Evolutionary conservation across 2,329 filamentous ascomycete species (phyloP).

Genomic region (Arthrinium puccinioides): DNA sequence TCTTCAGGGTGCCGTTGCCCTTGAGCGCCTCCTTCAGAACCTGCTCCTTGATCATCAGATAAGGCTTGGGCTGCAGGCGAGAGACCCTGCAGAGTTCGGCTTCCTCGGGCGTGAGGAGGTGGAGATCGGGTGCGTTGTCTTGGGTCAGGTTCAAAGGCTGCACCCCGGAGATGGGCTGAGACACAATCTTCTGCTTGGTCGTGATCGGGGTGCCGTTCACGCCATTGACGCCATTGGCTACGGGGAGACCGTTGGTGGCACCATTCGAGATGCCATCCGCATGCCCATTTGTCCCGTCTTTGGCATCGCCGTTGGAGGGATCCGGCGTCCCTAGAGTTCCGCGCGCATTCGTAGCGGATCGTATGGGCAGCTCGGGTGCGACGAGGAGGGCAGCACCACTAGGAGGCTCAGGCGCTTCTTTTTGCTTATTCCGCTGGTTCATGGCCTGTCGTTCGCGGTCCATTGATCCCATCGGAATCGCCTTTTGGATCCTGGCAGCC

Average conservation of each 20-base stretch:
- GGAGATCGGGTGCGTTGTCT: slow-evolving; percentile 73
- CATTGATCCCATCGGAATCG: slow-evolving; percentile 69
- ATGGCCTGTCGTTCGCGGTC: slow-evolving; percentile 77
- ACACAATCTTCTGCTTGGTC: slow-evolving; percentile 43
- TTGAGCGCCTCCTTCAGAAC: slow-evolving; percentile 88
- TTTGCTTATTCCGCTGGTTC: slow-evolving; percentile 61
- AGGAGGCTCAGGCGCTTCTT: slow-evolving; percentile 59
- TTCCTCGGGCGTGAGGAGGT: slow-evolving; percentile 80
- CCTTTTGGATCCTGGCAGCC: slow-evolving; percentile 61
- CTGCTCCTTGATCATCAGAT: slow-evolving; percentile 88
- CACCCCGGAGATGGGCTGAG: slow-evolving; percentile 52
- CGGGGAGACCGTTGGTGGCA: slow-evolving; percentile 10
- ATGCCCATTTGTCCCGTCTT: slow-evolving; percentile 46
- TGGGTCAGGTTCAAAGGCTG: slow-evolving; percentile 61
- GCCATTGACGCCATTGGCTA: slow-evolving; percentile 15
- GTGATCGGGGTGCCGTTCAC: slow-evolving; percentile 36
- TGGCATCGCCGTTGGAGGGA: slow-evolving; percentile 42
- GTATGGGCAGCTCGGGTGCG: slow-evolving; percentile 68
- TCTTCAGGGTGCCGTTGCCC: slow-evolving; percentile 80
- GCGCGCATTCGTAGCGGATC: slow-evolving; percentile 28
- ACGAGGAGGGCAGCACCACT: slow-evolving; percentile 70
- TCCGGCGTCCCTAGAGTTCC: slow-evolving; percentile 13
- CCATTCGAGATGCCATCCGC: slow-evolving; percentile 19
- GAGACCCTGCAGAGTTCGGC: slow-evolving; percentile 77
- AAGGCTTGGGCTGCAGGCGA: slow-evolving; percentile 86